Base-by-base conservation (phyloP, 441 rosid species). In the Gossypium schwendimanii region DNA sequence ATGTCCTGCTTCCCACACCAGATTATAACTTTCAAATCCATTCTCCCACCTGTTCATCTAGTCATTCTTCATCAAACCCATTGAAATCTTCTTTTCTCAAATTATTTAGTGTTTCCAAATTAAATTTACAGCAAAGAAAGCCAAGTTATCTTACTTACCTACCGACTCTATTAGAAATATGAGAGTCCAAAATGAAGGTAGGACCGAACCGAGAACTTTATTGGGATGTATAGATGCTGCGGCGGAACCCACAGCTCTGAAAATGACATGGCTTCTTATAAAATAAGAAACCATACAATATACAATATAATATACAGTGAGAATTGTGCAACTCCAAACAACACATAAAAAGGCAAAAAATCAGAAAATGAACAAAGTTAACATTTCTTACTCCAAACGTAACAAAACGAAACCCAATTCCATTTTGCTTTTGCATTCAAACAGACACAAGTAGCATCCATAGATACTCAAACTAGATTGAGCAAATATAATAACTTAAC, bases 111-210 rank as follows among this genome's bases (percentile, higher is more conserved):
- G 1, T 28, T 60, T 24, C 7, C 3, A 17, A 9, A n/a, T 63
- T 36, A 24, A 39, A 17, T 31, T 61, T 33, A 8, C 24, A 24
- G 3, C 23, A 63, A 8, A 63, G 47, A 20, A 63, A 39, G 10
- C 10, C 28, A 63, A 63, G 10, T 64, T 18, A 5, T 44, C 28
- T 20, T 1, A 54, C n/a, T 20, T 53, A 36, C 21, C 18, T 33
- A 33, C 39, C 39, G 14, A 2, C 31, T 11, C 12, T 39, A 9
- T 10, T 20, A 2, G 14, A 14, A 6, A 64, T 2, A 87, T 84
- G 91, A 86, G 73, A 76, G 75, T 82, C 5, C 81, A 79, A 65
- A 87, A 81, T 41, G 31, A 76, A 8, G 79, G 72, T 17, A 28
- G 69, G 5, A n/a, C 72, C 3, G 81, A 78, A 50, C 12, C 81